A percentile compares a stretch with the other conserved stretches of the same genome.
Evolutionary conservation across 306 rosid species (phyloP).

Genomic region (apple (Malus domestica)): ASM211411v1 NC_041801.1:1142501-1143000

Average conservation of each 20-base stretch:
- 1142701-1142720: constrained; percentile 62
- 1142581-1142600: constrained; percentile 29
- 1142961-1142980: constrained; percentile 99
- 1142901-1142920: constrained; percentile 85
- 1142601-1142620: constrained; percentile 11
- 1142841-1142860: constrained; percentile 65
- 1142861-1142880: constrained; percentile 80
- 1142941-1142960: constrained; percentile 90
- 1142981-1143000: constrained; percentile 20
- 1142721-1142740: constrained; percentile 80
- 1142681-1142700: constrained; percentile 35
- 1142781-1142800: neutral
- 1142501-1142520: constrained; percentile 31
- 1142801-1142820: neutral
- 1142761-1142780: constrained; percentile 10
- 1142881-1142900: constrained; percentile 78
- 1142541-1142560: constrained; percentile 67
- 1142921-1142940: constrained; percentile 87
- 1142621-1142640: constrained; percentile 29
- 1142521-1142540: constrained; percentile 49
- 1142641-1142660: constrained; percentile 33
- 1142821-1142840: constrained; percentile 49
- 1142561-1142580: constrained; percentile 23
- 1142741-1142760: constrained; percentile 85
- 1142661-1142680: constrained; percentile 41